These are phyloP conservation scores for Endocarpon pusillum DNA, from an alignment of 495 filamentous ascomycete species.

Conservation along the genomic window DNA sequence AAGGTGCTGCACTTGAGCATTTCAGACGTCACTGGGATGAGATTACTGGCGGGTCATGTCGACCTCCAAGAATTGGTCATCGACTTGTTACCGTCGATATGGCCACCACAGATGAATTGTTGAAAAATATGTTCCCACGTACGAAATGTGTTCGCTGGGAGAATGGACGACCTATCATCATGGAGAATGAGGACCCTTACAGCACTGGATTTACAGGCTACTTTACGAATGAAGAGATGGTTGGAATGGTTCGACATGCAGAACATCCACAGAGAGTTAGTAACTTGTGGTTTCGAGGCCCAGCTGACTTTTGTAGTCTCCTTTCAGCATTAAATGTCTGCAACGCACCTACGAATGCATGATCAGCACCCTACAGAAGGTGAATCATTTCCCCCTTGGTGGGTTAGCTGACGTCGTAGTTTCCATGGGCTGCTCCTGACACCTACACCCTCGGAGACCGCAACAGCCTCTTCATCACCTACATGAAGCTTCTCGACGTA, in stretches of 20 bases:
- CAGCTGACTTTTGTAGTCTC: slow-evolving; percentile 30
- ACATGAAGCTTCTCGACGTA: slow-evolving; percentile 29
- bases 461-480: slow-evolving; percentile 34
- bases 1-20: slow-evolving; percentile 14
- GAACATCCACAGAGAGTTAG: slow-evolving; percentile 51
- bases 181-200: slow-evolving; percentile 29
- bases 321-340: slow-evolving; percentile 43
- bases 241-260: slow-evolving; percentile 45
- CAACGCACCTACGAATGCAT: slow-evolving; percentile 61
- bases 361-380: slow-evolving; percentile 58
- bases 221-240: slow-evolving; percentile 53
- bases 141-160: slow-evolving; percentile 48
- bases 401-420: slow-evolving; percentile 19
- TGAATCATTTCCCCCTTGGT: slow-evolving; percentile 12
- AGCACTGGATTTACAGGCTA: slow-evolving; percentile 54
- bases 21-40: no score
- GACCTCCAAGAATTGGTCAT: slow-evolving; percentile 39
- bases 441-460: slow-evolving; percentile 49
- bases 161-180: slow-evolving; percentile 26
- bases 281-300: slow-evolving; percentile 6
- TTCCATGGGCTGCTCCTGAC: slow-evolving; percentile 48
- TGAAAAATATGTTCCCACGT: slow-evolving; percentile 51
- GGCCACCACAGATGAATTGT: slow-evolving; percentile 39
- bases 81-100: slow-evolving; percentile 47
- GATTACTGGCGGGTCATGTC: no score